A percentile compares a stretch with the other conserved stretches of the same genome.
Conservation (phyloP, 2,329 filamentous ascomycete species). For the Cytospora paraplurivora region DNA sequence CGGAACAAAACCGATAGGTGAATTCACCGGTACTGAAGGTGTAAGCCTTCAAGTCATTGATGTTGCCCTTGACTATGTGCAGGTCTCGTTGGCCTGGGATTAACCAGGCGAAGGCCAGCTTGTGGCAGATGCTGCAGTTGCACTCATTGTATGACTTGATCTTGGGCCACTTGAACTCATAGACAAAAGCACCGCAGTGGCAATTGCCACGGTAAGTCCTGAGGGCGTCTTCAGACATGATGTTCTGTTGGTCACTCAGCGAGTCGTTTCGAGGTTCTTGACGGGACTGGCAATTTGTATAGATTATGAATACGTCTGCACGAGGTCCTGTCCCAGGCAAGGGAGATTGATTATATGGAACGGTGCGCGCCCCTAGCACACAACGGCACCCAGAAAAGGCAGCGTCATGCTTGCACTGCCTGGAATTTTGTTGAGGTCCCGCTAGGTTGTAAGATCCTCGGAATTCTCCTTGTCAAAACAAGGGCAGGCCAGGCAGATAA, state of each 20-base stretch:
- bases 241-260: neutral
- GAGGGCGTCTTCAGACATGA: slow-evolving; percentile 26
- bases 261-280: too few species aligned
- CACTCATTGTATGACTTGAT: slow-evolving; percentile 59
- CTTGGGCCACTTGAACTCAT: slow-evolving; percentile 55
- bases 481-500: neutral
- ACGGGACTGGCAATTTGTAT: too few species aligned
- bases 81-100: slow-evolving; percentile 39
- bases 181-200: slow-evolving; percentile 58
- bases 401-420: neutral
- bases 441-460: neutral
- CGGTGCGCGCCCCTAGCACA: neutral
- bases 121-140: slow-evolving; percentile 68
- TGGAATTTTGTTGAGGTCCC: neutral
- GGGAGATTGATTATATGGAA: neutral
- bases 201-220: slow-evolving; percentile 59
- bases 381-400: neutral
- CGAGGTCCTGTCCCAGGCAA: too few species aligned
- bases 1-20: slow-evolving; percentile 54
- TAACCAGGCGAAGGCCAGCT: slow-evolving; percentile 49
- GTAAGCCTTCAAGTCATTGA: slow-evolving; percentile 47
- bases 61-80: slow-evolving; percentile 50
- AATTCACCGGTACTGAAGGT: slow-evolving; percentile 41
- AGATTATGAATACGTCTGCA: too few species aligned
- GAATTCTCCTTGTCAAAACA: neutral